phyloP scores from a whole-genome alignment of 148 eudicot genomes.

The Tetragonia tetragonoides region DNA sequence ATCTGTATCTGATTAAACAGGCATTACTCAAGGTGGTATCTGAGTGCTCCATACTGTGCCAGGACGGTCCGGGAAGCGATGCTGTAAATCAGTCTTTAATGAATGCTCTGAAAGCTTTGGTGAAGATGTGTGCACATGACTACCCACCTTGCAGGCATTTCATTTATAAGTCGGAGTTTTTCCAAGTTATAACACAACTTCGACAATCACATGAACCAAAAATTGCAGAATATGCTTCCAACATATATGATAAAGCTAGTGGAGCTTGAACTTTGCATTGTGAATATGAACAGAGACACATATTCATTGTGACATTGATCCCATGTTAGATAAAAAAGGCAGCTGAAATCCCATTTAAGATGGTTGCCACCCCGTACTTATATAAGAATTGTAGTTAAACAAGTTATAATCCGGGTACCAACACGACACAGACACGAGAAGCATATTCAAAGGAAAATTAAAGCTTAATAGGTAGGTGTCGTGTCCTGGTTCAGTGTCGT shows the following conservation, averaged over 20 bases:
- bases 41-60: conserved; percentile 61
- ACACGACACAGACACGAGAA: too few species aligned
- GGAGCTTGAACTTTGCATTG: conserved; percentile 22
- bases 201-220: conserved; percentile 75
- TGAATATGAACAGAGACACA: too few species aligned
- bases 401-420: too few species aligned
- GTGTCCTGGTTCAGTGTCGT: too few species aligned
- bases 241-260: conserved; percentile 40
- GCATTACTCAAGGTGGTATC: conserved; percentile 81
- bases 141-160: conserved; percentile 68
- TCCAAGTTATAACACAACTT: conserved; percentile 59
- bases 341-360: too few species aligned
- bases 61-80: conserved; percentile 69
- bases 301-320: too few species aligned
- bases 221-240: conserved; percentile 66
- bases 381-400: too few species aligned
- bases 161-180: conserved; percentile 68
- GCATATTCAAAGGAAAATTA: too few species aligned
- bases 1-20: conserved; percentile 31
- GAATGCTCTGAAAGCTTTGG: conserved; percentile 77
- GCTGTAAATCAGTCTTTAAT: conserved; percentile 75
- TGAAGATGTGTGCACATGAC: conserved; percentile 68
- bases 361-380: too few species aligned
- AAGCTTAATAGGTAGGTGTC: too few species aligned
- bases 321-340: too few species aligned